Base-by-base conservation (phyloP, 2,329 filamentous ascomycete genomes). In the Periconia sp. region DNA sequence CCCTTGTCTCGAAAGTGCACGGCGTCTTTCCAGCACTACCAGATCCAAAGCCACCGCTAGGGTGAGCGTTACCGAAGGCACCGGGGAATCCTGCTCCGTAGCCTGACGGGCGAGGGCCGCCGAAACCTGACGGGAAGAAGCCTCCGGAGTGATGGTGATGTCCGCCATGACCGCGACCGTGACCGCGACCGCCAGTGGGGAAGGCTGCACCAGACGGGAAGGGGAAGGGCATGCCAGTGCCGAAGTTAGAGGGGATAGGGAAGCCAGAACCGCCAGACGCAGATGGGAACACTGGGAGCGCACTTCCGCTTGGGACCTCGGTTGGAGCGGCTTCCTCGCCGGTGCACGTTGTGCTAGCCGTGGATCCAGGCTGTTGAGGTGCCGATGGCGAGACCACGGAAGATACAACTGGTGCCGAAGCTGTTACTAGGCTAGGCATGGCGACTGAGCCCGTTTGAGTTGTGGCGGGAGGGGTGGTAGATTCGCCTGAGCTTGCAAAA, bases 1-100 rank as follows among this genome's bases (percentile, higher is more conserved):
- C 43, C 43, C 43, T 56, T 1, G 56, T 63, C 45, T 56, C 47
- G 21, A 63, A 40, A 5, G 52, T 56, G 37, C 53, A 57, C 16
- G 57, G 57, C 17, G 50, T 56, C 36, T 42, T 50, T 12, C 43
- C 40, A 5, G 47, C 29, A 16, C 30, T 7, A 16, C 30, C 8
- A 9, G 22, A 28, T 19, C 43, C 39, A 36, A 23, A 42, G 11
- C 31, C 43, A 19, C 37, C 32, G 15, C 37, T 46, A 16, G 50
- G 52, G 21, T 35, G 34, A 18, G 30, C 28, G 23, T 25, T 25
- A 18, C 16, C 34, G 17, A 40, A 37, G 9, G 26, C 37, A 13
- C 33, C 31, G 9, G 46, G 54, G 50, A 50, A 52, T n/a, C n/a
- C n/a, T n/a, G 36, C 16, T n/a, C 43, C 36, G 39, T 40, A 50